These are phyloP conservation scores for Dorcoceras hygrometricum DNA, from an alignment of 257 asterid species.

Conservation along the genomic window DNA sequence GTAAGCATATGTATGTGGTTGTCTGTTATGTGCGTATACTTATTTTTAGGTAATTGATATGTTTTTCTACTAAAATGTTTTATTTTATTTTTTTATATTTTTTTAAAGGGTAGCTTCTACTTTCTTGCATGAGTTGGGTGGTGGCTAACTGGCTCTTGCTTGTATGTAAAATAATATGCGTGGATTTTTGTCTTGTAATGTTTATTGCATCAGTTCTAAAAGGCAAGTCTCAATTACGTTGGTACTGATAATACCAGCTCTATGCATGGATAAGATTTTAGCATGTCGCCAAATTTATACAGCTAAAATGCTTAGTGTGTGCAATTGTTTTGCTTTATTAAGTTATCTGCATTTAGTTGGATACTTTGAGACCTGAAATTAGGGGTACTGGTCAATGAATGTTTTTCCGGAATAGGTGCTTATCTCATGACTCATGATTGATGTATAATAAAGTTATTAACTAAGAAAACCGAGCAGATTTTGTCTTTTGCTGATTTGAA, in stretches of 20 bases:
- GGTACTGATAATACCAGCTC: not conserved
- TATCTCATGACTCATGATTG: not conserved
- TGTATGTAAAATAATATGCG: not conserved
- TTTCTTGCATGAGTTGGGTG: not conserved
- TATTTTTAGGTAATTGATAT: constrained; percentile 4
- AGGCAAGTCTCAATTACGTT: not conserved
- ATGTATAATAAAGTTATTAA: not conserved
- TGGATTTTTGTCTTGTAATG: not conserved
- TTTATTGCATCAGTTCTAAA: no score
- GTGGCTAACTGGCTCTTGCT: no score
- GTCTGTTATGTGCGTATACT: not conserved
- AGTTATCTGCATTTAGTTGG: constrained; percentile 2
- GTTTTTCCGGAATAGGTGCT: constrained; percentile 6
- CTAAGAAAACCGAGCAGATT: not conserved
- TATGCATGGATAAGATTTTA: not conserved
- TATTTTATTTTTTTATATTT: no score
- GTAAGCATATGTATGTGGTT: not conserved
- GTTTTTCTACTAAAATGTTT: no score
- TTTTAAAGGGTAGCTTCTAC: not conserved
- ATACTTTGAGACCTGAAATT: constrained; percentile 8
- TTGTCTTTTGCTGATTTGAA: constrained; percentile 9
- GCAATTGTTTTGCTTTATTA: constrained; percentile 4
- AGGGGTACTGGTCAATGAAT: not conserved
- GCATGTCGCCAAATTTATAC: not conserved
- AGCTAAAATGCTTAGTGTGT: constrained; percentile 10